These are phyloP conservation scores for Volvox africanus DNA, from an alignment of 139 green algal species.

Conservation along the genomic window DNA sequence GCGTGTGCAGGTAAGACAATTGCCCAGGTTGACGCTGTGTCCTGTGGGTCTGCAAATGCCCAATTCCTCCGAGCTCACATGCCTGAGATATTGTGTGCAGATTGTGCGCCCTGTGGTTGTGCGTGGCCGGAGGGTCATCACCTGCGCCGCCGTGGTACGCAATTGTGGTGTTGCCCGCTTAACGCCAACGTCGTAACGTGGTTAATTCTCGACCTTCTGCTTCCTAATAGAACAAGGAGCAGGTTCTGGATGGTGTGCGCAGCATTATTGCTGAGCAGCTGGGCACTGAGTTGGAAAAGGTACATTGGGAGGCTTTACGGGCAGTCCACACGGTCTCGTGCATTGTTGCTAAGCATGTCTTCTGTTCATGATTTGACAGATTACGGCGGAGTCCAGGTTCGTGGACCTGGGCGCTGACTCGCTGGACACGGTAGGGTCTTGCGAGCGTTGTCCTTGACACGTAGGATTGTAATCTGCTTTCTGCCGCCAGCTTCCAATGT, in stretches of 20 bases:
- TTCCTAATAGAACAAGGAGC: constrained; percentile 77
- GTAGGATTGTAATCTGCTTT: not conserved
- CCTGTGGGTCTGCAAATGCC: not conserved
- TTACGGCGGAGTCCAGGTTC: constrained; percentile 92
- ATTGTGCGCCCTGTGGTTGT: constrained; percentile 29
- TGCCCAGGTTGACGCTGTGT: not conserved
- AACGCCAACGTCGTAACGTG: no score
- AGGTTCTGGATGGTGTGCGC: constrained; percentile 89
- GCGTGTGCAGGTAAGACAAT: not conserved
- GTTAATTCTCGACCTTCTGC: no score
- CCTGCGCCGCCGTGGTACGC: constrained; percentile 49
- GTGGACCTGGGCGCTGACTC: constrained; percentile 97
- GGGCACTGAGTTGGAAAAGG: constrained; percentile 88
- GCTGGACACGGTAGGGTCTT: constrained; percentile 93
- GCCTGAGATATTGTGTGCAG: not conserved
- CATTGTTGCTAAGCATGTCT: not conserved
- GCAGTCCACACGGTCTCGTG: not conserved
- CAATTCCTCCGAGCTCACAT: not conserved
- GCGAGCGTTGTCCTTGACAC: not conserved
- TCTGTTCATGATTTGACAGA: constrained; percentile 61
- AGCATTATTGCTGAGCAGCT: constrained; percentile 96
- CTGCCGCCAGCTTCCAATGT: no score
- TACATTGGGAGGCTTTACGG: constrained; percentile 20
- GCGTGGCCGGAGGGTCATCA: constrained; percentile 46
- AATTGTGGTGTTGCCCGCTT: not conserved